Evolutionary conservation across 2,329 filamentous ascomycete species (phyloP).

Genomic region (Sclerotinia nivalis): DNA sequence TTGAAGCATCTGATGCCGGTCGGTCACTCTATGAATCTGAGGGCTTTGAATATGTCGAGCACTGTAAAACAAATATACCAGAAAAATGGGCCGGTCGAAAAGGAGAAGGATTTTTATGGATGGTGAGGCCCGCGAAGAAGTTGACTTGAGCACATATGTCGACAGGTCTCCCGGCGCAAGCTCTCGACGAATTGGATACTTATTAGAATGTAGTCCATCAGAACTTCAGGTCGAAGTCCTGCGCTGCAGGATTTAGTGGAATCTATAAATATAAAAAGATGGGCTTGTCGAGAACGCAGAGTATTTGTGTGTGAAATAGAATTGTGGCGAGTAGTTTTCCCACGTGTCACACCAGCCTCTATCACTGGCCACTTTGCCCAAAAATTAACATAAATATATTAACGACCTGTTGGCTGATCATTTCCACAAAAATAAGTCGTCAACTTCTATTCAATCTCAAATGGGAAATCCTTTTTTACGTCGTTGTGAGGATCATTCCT

Average conservation of each 20-base stretch:
- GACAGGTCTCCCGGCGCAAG: neutral
- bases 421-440: neutral
- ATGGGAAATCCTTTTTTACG: neutral
- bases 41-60: slow-evolving; percentile 16
- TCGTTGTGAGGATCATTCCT: neutral
- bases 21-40: slow-evolving; percentile 13
- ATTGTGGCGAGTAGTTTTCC: neutral
- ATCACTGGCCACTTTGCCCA: neutral
- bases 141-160: neutral
- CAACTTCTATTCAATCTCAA: neutral
- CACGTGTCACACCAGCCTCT: neutral
- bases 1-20: slow-evolving; percentile 8
- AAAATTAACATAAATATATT: too few relatives aligned
- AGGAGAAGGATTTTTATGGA: slow-evolving; percentile 6
- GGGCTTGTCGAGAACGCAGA: neutral
- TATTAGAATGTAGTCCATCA: neutral
- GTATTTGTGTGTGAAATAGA: neutral
- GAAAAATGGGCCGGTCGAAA: slow-evolving; percentile 6
- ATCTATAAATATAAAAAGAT: too few relatives aligned
- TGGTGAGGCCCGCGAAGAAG: slow-evolving; percentile 17
- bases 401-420: neutral
- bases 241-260: too few relatives aligned
- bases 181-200: neutral
- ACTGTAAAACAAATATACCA: neutral
- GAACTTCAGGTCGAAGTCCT: neutral